A percentile compares a stretch with the other conserved stretches of the same genome.
phyloP scores from a whole-genome alignment of 2,329 filamentous ascomycete genomes.

The Anisogramma anomala region DNA sequence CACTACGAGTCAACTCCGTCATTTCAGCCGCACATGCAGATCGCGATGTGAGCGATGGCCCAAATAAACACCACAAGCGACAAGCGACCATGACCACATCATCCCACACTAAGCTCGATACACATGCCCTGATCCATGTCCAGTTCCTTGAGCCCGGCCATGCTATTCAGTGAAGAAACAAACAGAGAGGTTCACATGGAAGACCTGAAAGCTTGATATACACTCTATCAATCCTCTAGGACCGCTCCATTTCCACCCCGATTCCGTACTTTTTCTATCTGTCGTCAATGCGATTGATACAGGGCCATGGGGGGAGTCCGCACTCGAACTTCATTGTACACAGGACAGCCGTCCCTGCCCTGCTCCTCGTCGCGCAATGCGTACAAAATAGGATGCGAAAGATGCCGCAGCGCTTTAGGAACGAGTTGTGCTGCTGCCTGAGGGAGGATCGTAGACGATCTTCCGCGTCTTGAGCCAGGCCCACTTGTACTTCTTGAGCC shows the following conservation, averaged over 20 bases:
- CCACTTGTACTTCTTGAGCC: conserved; percentile 99
- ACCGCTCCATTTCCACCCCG: conserved; percentile 18
- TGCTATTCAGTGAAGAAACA: background rate
- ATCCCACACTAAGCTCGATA: too few relatives aligned
- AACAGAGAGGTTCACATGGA: conserved; percentile 13
- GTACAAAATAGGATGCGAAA: background rate
- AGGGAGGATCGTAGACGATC: conserved; percentile 74
- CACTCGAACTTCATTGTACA: conserved; percentile 13
- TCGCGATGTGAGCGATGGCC: background rate
- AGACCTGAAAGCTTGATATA: conserved; percentile 27
- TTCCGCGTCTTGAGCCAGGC: conserved; percentile 90
- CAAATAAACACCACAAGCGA: background rate
- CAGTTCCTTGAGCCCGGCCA: too few relatives aligned
- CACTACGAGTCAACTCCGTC: too few relatives aligned
- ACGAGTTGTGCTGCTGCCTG: conserved; percentile 36
- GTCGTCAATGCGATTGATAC: conserved; percentile 14
- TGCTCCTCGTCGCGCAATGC: background rate
- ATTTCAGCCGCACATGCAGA: too few relatives aligned
- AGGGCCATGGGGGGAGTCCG: conserved; percentile 12
- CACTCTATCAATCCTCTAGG: conserved; percentile 28
- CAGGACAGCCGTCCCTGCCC: background rate
- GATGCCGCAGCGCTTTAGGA: conserved; percentile 25
- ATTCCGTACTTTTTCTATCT: conserved; percentile 9
- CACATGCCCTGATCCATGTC: too few relatives aligned
- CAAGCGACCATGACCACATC: too few relatives aligned